These are phyloP conservation scores for Talaromyces adpressus DNA, from an alignment of 495 filamentous ascomycete species.

Conservation along the genomic window DNA sequence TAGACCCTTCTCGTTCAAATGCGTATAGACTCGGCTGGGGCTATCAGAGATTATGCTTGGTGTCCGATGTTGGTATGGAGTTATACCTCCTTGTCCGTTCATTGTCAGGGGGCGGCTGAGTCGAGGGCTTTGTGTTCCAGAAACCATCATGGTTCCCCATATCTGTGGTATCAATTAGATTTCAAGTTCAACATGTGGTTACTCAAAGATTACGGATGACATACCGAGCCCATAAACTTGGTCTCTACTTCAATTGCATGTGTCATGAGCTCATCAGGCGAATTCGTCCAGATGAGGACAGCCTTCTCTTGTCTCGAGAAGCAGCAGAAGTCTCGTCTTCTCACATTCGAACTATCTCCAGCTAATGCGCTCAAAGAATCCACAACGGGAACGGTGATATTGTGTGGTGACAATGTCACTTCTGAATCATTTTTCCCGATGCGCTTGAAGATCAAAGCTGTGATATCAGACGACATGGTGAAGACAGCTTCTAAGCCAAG, in stretches of 20 bases:
- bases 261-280: constrained; percentile 24
- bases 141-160: constrained; percentile 8
- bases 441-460: constrained; percentile 20
- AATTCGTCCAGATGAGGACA: constrained; percentile 29
- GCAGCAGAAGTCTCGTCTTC: constrained; percentile 22
- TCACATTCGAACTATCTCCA: constrained; percentile 7
- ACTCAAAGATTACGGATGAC: neutral
- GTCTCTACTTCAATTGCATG: constrained; percentile 29
- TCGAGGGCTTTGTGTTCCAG: constrained; percentile 13
- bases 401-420: constrained; percentile 18
- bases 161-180: neutral
- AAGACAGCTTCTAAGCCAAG: constrained; percentile 24
- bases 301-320: constrained; percentile 25
- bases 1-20: neutral
- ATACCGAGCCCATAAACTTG: constrained; percentile 21
- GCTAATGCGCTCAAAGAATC: constrained; percentile 21
- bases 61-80: neutral
- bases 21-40: neutral
- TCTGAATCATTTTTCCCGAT: constrained; percentile 26
- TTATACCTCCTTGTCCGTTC: neutral
- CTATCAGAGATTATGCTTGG: constrained; percentile 2
- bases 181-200: neutral
- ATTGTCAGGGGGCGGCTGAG: constrained; percentile 8
- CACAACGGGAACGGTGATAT: constrained; percentile 23
- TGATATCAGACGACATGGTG: constrained; percentile 31